These are phyloP conservation scores for Fraxinus sp. DNA, from an alignment of 305 asterid species.

Conservation along the genomic window DNA sequence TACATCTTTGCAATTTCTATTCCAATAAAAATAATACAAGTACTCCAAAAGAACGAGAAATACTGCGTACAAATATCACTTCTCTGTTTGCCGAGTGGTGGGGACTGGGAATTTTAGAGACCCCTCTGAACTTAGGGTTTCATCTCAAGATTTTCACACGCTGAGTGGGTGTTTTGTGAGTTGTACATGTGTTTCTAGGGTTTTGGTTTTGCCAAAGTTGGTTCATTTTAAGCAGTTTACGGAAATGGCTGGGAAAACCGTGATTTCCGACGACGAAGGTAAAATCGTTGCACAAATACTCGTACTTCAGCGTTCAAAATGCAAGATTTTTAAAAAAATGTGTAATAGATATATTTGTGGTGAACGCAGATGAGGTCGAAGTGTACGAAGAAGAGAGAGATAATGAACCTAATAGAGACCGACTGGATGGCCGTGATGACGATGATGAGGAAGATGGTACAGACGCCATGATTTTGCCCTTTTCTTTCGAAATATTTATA, in stretches of 20 bases:
- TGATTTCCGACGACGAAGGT: slow-evolving; percentile 94
- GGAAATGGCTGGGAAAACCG: slow-evolving; percentile 65
- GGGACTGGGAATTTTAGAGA: slow-evolving; percentile 12
- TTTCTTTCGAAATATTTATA: not conserved
- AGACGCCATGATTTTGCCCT: not conserved
- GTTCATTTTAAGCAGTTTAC: slow-evolving; percentile 10
- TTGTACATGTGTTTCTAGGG: slow-evolving; percentile 28
- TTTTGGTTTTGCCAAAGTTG: slow-evolving; percentile 25
- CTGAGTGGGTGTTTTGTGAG: not conserved
- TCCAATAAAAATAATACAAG: not conserved
- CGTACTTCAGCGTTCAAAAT: not conserved
- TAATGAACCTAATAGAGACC: slow-evolving; percentile 60
- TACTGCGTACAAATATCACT: not conserved
- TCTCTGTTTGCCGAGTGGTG: slow-evolving; percentile 8
- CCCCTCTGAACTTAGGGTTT: not conserved
- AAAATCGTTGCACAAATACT: not conserved
- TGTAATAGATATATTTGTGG: not conserved
- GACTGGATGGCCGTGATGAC: slow-evolving; percentile 45
- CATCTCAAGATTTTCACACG: not conserved
- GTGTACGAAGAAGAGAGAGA: slow-evolving; percentile 77
- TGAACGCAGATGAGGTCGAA: slow-evolving; percentile 58
- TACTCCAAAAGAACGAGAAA: not conserved
- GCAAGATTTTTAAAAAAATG: not conserved
- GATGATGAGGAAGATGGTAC: slow-evolving; percentile 85
- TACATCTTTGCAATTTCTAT: not conserved